These are phyloP conservation scores for Leccinum barrowsii DNA, from an alignment of 768 basidiomycete genomes.

Conservation along the genomic window DNA sequence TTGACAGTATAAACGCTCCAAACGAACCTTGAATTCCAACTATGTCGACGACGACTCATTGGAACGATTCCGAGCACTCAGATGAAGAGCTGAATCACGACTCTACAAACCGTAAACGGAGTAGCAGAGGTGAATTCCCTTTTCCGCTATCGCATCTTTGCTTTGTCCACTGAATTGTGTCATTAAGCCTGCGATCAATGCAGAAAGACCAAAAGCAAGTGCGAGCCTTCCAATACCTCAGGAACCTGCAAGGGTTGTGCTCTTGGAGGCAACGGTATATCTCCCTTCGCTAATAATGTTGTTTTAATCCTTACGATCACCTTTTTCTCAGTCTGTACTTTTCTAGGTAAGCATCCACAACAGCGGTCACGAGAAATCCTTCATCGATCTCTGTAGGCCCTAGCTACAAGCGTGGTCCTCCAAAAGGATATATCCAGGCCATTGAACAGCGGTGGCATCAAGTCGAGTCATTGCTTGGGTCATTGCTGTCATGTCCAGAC, in stretches of 20 bases:
- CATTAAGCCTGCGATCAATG: slow-evolving; percentile 83
- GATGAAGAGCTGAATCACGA: slow-evolving; percentile 51
- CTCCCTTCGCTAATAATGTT: background rate
- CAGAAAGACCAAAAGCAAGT: slow-evolving; percentile 85
- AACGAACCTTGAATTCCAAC: slow-evolving; percentile 2
- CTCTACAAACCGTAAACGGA: slow-evolving; percentile 50
- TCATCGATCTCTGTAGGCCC: slow-evolving; percentile 45
- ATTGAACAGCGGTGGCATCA: slow-evolving; percentile 92
- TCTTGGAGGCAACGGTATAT: slow-evolving; percentile 51
- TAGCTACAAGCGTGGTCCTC: slow-evolving; percentile 79
- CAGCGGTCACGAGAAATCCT: background rate
- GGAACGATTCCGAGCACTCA: slow-evolving; percentile 59
- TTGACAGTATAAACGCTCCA: slow-evolving; percentile 1
- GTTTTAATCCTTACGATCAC: slow-evolving; percentile 12
- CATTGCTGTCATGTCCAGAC: slow-evolving; percentile 71
- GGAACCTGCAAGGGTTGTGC: slow-evolving; percentile 62
- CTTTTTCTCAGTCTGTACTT: slow-evolving; percentile 55
- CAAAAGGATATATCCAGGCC: slow-evolving; percentile 90
- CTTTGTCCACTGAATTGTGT: slow-evolving; percentile 10
- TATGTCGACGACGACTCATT: slow-evolving; percentile 35
- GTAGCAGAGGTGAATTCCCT: slow-evolving; percentile 52
- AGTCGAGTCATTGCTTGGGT: slow-evolving; percentile 85
- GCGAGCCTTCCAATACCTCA: slow-evolving; percentile 54
- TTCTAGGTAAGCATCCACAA: slow-evolving; percentile 42
- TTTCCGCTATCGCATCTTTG: slow-evolving; percentile 2